A percentile compares a stretch with the other conserved stretches of the same genome.
phyloP scores from a whole-genome alignment of 2,329 filamentous ascomycete genomes.

The Aspergillus ochraceoroseus region DNA sequence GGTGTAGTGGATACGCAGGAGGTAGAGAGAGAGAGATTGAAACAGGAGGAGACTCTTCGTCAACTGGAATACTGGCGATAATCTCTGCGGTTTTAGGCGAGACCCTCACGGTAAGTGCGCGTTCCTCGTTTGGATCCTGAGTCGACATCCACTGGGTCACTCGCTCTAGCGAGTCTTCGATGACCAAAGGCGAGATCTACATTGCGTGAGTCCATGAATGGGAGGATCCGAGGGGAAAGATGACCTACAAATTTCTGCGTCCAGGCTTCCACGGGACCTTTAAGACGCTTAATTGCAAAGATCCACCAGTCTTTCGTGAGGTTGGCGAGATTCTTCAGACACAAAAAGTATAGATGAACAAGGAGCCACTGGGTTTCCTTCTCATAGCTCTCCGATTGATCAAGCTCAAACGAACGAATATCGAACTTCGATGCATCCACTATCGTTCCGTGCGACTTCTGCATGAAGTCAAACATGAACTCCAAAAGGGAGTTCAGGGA shows the following conservation, averaged over 20 bases:
- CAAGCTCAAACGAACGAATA: conserved; percentile 56
- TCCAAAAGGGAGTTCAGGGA: conserved; percentile 65
- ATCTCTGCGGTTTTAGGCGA: conserved; percentile 69
- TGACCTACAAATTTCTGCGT: conserved; percentile 78
- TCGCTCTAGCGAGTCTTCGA: conserved; percentile 37
- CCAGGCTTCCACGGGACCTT: conserved; percentile 75
- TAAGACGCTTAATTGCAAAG: conserved; percentile 71
- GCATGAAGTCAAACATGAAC: conserved; percentile 79
- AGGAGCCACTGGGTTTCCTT: conserved; percentile 77
- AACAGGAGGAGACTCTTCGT: conserved; percentile 79
- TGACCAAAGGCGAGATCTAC: conserved; percentile 43
- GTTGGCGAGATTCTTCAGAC: conserved; percentile 69
- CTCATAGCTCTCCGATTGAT: conserved; percentile 62
- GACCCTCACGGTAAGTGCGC: conserved; percentile 61
- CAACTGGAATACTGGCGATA: conserved; percentile 76
- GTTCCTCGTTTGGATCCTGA: conserved; percentile 49
- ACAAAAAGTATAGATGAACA: conserved; percentile 78
- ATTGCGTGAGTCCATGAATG: too few species aligned
- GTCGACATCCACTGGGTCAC: conserved; percentile 42
- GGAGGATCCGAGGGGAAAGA: neutral
- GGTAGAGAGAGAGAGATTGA: conserved; percentile 77
- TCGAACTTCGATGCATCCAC: conserved; percentile 67
- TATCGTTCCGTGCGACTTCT: conserved; percentile 67
- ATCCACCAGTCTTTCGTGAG: conserved; percentile 82
- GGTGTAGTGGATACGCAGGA: conserved; percentile 73